Percentiles rank a stretch among this genome's conserved stretches.
Evolutionary conservation across 768 basidiomycete species (phyloP).

Genomic region (Mycena polygramma): DNA sequence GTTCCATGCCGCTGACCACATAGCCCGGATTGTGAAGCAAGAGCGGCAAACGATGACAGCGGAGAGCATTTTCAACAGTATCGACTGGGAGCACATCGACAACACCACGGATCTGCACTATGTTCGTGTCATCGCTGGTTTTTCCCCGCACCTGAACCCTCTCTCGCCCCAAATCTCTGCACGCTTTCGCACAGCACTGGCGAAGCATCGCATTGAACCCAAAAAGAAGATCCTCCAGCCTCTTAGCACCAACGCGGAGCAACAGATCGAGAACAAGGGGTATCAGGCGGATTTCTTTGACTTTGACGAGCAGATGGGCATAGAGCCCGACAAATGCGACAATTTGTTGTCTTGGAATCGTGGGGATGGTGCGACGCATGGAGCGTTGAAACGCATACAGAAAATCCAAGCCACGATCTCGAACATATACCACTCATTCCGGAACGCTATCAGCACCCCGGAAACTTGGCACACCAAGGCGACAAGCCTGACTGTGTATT

Average conservation of each 20-base stretch:
- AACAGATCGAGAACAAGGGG: slow-evolving; percentile 4
- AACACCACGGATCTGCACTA: background rate
- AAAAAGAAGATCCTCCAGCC: background rate
- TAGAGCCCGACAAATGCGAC: slow-evolving; percentile 7
- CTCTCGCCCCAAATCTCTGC: background rate
- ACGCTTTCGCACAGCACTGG: background rate
- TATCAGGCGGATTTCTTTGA: background rate
- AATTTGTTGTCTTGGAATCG: slow-evolving; percentile 10
- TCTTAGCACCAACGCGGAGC: slow-evolving; percentile 8
- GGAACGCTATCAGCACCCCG: slow-evolving; percentile 32
- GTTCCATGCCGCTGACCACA: background rate
- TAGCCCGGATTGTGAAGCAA: background rate
- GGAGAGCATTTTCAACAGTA: background rate
- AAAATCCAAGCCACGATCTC: slow-evolving; percentile 14
- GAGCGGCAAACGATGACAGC: slow-evolving; percentile 6
- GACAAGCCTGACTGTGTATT: no score
- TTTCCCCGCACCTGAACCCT: background rate
- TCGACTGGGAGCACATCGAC: slow-evolving; percentile 1
- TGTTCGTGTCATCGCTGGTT: background rate
- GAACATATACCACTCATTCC: slow-evolving; percentile 23
- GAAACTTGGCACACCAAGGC: slow-evolving; percentile 39
- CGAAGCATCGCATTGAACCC: background rate
- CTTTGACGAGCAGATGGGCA: slow-evolving; percentile 10
- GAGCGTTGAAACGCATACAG: slow-evolving; percentile 1
- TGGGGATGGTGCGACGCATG: slow-evolving; percentile 8